Base-by-base conservation (phyloP, 2,329 filamentous ascomycete genomes). In the Gaeumannomyces sp. region DNA sequence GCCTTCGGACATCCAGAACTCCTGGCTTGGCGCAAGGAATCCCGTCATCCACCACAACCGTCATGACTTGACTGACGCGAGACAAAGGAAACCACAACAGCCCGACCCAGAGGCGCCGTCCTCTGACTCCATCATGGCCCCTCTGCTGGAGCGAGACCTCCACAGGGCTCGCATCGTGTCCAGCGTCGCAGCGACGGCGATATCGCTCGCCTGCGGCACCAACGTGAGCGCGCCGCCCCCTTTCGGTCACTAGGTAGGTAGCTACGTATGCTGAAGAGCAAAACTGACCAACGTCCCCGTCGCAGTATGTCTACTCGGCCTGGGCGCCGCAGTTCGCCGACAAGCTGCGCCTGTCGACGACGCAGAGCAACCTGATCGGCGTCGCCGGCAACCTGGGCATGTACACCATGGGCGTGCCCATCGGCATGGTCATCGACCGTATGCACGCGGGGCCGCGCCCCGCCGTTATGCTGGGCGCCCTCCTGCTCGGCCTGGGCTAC, bases 271-370 rank as follows among this genome's bases (percentile, higher is more conserved):
- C n/a, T 10, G 7, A 33, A 33, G 31, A 33, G 31, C 31, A 33
- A 6, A 33, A 45, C 59, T 64, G 29, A 61, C 28, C 19, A 3
- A 33, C 31, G n/a, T 33, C 31, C 31, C 31, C 31, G 6, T 33
- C 56, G 60, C 31, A 59, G 92, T 98, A 99, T 85, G 94, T 93
- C 73, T 99, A 97, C 78, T 97, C 93, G 64, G 94, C 94, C 77
- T 99, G 95, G 93, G 93, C 92, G 19, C 95, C 95, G 27, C 93
- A 97, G 77, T 97, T 97, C 74, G 93, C 93, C 62, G 89, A 96
- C 72, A 88, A 86, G 70, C 82, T 99, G 71, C 88, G 90, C 74
- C 85, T 98, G 67, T 93, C 93, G 19, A 90, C 95, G n/a, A 98
- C 94, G 3, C 84, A 97, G 76, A 93, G 87, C 77, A 98, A 99